Evolutionary conservation across 2,329 filamentous ascomycete species (phyloP).

Genomic region (Byssothecium circinans): DNA sequence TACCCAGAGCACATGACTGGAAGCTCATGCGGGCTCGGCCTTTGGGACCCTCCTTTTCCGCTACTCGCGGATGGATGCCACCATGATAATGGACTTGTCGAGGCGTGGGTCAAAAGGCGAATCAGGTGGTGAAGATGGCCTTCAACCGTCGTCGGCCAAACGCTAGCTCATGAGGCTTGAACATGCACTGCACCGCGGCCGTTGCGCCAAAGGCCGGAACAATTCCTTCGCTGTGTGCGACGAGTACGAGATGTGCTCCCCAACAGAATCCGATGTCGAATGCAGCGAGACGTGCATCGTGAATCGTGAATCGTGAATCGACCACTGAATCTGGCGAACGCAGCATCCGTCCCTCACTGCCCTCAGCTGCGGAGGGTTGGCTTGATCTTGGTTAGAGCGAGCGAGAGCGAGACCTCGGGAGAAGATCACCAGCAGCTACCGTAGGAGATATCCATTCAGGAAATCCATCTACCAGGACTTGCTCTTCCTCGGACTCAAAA

Average conservation of each 20-base stretch:
- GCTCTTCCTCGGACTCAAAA: no score
- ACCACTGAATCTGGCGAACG: no score
- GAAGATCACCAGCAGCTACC: no score
- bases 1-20: slow-evolving; percentile 40
- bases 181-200: slow-evolving; percentile 12
- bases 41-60: slow-evolving; percentile 26
- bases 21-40: slow-evolving; percentile 30
- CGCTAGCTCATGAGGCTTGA: slow-evolving; percentile 30
- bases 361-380: no score
- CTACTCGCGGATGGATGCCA: no score
- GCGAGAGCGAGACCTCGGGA: no score
- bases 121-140: slow-evolving; percentile 33
- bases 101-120: slow-evolving; percentile 24
- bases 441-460: no score
- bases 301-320: not conserved
- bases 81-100: slow-evolving; percentile 20
- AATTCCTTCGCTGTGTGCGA: not conserved
- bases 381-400: no score
- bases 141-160: slow-evolving; percentile 14
- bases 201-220: slow-evolving; percentile 19
- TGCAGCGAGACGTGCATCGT: slow-evolving; percentile 21
- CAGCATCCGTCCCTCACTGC: no score
- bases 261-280: slow-evolving; percentile 24
- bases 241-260: no score
- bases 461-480: no score